These are phyloP conservation scores for Monascus purpureus DNA, from an alignment of 495 filamentous ascomycete genomes.

Conservation along the genomic window DNA sequence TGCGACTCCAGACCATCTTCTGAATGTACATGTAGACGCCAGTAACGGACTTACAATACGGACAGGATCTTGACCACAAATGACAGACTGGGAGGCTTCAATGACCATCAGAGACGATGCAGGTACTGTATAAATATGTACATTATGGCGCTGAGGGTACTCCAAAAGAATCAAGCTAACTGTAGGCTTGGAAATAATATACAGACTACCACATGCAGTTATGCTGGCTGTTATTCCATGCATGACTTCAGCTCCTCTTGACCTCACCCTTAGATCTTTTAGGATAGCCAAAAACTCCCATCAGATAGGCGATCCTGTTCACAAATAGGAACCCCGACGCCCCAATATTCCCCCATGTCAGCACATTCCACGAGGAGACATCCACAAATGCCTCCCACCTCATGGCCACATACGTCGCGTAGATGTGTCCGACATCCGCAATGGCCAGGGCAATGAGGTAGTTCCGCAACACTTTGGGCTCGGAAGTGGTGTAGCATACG, in stretches of 20 bases:
- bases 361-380: constrained; percentile 47
- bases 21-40: constrained; percentile 21
- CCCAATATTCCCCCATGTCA: constrained; percentile 64
- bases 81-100: constrained; percentile 15
- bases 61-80: constrained; percentile 22
- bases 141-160: no score
- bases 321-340: constrained; percentile 42
- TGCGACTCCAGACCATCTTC: constrained; percentile 21
- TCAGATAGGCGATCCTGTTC: constrained; percentile 40
- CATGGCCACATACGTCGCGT: constrained; percentile 43
- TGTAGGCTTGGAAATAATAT: no score
- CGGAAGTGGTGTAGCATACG: constrained; percentile 47
- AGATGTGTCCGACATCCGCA: constrained; percentile 59
- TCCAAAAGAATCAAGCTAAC: no score
- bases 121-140: no score
- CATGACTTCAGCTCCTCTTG: constrained; percentile 15
- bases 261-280: constrained; percentile 11
- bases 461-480: constrained; percentile 49
- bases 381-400: constrained; percentile 39
- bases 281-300: constrained; percentile 41
- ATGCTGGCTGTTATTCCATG: no score
- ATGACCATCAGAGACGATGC: no score
- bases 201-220: no score
- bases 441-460: constrained; percentile 52
- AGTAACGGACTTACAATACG: constrained; percentile 21